phyloP scores from a whole-genome alignment of 2,329 filamentous ascomycete species.

The Botrytis galanthina region DNA sequence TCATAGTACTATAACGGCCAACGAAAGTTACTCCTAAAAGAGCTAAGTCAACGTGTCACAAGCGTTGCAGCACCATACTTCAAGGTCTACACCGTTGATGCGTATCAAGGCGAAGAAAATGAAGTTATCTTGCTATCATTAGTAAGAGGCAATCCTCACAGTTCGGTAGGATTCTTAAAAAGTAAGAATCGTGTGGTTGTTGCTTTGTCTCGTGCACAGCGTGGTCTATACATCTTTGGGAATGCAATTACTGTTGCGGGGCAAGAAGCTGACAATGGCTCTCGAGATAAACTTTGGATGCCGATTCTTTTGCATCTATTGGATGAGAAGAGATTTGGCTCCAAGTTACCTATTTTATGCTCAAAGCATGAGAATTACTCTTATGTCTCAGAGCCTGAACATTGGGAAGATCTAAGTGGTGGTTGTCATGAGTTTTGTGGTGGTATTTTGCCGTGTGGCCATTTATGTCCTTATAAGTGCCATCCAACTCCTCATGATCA shows the following conservation, averaged over 20 bases:
- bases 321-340: slow-evolving; percentile 40
- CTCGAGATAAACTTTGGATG: slow-evolving; percentile 33
- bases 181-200: slow-evolving; percentile 59
- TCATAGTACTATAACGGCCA: slow-evolving; percentile 78
- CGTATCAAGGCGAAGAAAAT: slow-evolving; percentile 90
- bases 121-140: slow-evolving; percentile 78
- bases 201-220: slow-evolving; percentile 65
- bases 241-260: slow-evolving; percentile 54
- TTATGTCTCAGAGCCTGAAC: slow-evolving; percentile 50
- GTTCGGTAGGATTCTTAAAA: slow-evolving; percentile 69
- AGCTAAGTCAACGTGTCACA: slow-evolving; percentile 42
- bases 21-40: slow-evolving; percentile 58
- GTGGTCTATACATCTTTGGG: slow-evolving; percentile 83
- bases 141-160: slow-evolving; percentile 63
- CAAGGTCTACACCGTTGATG: slow-evolving; percentile 79
- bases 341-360: slow-evolving; percentile 60
- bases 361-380: slow-evolving; percentile 53
- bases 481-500: slow-evolving; percentile 35
- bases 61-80: slow-evolving; percentile 38
- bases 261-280: slow-evolving; percentile 22
- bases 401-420: slow-evolving; percentile 53
- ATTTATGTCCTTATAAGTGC: slow-evolving; percentile 34
- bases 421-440: slow-evolving; percentile 51
- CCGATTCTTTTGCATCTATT: slow-evolving; percentile 44
- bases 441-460: slow-evolving; percentile 37